Percentiles rank a stretch among this genome's conserved stretches.
Evolutionary conservation across 1,139 yeast species (phyloP).

Genomic region (Suhomyces panamericanus): DNA sequence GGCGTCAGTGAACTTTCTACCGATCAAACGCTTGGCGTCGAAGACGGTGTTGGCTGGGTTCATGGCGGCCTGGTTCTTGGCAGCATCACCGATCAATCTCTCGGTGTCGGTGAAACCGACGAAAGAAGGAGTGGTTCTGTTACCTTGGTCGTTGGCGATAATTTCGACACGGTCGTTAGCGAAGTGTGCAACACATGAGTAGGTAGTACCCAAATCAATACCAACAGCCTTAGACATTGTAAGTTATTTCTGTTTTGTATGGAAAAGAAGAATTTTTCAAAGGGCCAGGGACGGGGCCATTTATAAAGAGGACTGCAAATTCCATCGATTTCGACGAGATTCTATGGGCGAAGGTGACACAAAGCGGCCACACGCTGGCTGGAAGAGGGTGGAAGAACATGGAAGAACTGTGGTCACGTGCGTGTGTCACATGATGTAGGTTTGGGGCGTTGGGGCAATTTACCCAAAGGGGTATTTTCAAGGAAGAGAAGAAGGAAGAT

Average conservation of each 20-base stretch:
- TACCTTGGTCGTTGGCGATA: slow-evolving; percentile 70
- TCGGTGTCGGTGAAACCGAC: slow-evolving; percentile 70
- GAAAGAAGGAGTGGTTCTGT: slow-evolving; percentile 69
- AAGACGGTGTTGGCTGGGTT: slow-evolving; percentile 66
- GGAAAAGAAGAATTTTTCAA: slow-evolving; percentile 10
- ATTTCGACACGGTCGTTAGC: slow-evolving; percentile 72
- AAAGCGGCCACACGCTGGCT: slow-evolving; percentile 11
- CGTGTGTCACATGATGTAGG: not conserved
- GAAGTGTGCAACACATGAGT: slow-evolving; percentile 80
- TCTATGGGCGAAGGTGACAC: slow-evolving; percentile 9
- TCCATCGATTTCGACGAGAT: slow-evolving; percentile 18
- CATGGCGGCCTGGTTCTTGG: slow-evolving; percentile 72
- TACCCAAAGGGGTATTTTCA: not conserved
- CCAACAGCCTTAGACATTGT: slow-evolving; percentile 71
- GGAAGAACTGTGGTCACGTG: not conserved
- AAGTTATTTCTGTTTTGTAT: slow-evolving; percentile 10
- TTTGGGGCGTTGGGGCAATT: not conserved
- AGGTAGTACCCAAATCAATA: slow-evolving; percentile 83
- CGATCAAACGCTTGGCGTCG: slow-evolving; percentile 69
- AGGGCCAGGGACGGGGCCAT: slow-evolving; percentile 4
- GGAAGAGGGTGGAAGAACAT: slow-evolving; percentile 10
- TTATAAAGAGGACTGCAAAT: slow-evolving; percentile 13
- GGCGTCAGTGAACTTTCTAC: slow-evolving; percentile 59
- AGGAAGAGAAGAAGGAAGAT: too few relatives aligned
- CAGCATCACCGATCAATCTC: slow-evolving; percentile 70